Evolutionary conservation across 2,329 filamentous ascomycete species (phyloP), one percentile per base, ranked within the genome.

Genomic region (Fusarium armeniacum): DNA sequence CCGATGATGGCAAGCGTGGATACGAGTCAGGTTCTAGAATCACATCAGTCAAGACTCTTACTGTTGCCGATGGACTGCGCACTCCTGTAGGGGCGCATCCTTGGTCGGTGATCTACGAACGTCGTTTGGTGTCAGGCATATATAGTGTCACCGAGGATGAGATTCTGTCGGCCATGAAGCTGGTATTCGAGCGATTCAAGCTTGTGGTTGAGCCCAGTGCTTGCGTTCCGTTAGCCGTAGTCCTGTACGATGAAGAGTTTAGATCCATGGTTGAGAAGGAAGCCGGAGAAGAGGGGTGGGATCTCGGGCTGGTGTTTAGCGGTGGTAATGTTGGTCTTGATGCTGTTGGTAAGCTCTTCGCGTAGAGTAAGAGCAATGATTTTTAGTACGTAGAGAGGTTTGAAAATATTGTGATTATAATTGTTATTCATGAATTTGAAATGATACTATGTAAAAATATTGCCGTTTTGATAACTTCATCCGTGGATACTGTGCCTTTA

Each of bases 121-220:
- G 85, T 60, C 78, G 81, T n/a, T 89, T 96, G 61, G 91, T 97
- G 2, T 76, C 81, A 3, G 90, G 87, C 1, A 87, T 97, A 74
- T 89, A 88, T 80, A 86, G 87, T 58, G 95, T 97, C 2, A 89
- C 85, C 1, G 95, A 98, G 79, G 89, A 90, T 57, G 89, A 97
- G 83, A 98, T 98, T 78, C 86, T 87, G 75, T 85, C 83, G 24
- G 91, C 94, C 15, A 86, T 97, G 87, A 82, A 86, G 65, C 80
- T 98, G 66, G 91, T 97, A 35, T 82, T 94, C 67, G 95, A 98
- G 86, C 83, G 94, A 61, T 89, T 96, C 85, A 98, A 98, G 87
- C 82, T 97, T 47, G 89, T 98, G 24, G 89, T 98, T 15, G 95
- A 98, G 84, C 95, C 95, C 24, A 94, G 91, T 79, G 89, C 92